These are phyloP conservation scores for Aspergillus sp. DNA, from an alignment of 2,329 filamentous ascomycete species.

Conservation along the genomic window DNA sequence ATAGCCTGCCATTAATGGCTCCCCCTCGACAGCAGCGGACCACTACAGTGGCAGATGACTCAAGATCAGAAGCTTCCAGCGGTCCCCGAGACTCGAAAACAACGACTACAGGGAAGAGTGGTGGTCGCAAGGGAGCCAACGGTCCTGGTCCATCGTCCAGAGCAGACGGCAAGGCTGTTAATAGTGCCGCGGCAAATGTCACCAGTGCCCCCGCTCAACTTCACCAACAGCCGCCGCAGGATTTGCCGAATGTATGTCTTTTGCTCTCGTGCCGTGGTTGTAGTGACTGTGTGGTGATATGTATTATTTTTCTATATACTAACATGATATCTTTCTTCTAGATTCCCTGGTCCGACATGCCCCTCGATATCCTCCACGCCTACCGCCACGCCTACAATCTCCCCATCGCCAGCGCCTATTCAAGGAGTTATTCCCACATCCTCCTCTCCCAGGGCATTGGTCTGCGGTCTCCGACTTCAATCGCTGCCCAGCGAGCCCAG, in stretches of 20 bases:
- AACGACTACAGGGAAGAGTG: conserved; percentile 16
- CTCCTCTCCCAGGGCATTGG: conserved; percentile 40
- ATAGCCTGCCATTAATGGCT: conserved; percentile 25
- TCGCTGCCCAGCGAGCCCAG: conserved; percentile 26
- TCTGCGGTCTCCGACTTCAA: conserved; percentile 37
- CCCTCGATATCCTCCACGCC: conserved; percentile 39
- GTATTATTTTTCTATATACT: not conserved
- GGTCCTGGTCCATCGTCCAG: conserved; percentile 8
- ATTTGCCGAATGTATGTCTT: conserved; percentile 26
- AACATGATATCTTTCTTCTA: conserved; percentile 8
- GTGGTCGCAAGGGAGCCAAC: conserved; percentile 22
- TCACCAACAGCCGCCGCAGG: conserved; percentile 11
- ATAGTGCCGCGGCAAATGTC: conserved; percentile 20
- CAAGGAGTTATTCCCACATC: conserved; percentile 39
- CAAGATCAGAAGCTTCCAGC: conserved; percentile 42
- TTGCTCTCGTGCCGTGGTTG: not conserved
- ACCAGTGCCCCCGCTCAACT: conserved; percentile 21
- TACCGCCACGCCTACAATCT: conserved; percentile 43
- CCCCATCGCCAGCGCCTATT: conserved; percentile 36
- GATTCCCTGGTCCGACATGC: conserved; percentile 38
- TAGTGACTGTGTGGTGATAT: no score
- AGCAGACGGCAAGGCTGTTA: conserved; percentile 12
- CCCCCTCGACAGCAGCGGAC: conserved; percentile 37
- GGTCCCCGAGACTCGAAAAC: conserved; percentile 31
- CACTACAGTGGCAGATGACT: conserved; percentile 35